Conservation (phyloP, 176 grass and related monocot species). For the Hordeum marinum region DNA sequence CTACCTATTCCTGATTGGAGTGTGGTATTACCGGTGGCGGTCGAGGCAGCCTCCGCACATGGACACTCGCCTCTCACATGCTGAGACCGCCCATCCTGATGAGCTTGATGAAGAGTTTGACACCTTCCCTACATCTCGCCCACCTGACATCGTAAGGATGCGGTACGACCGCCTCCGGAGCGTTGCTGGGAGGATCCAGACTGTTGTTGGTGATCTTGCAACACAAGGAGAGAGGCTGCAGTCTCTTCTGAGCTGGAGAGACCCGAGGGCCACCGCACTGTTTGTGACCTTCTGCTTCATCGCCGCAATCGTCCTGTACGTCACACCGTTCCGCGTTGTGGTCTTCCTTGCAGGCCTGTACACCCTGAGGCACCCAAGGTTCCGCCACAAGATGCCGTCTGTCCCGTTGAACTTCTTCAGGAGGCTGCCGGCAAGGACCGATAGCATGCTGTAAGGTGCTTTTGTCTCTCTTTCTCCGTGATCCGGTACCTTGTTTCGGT, state of each 20-base stretch:
- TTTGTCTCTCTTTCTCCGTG: background rate
- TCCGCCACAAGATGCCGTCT: constrained; percentile 57
- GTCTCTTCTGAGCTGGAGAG: constrained; percentile 62
- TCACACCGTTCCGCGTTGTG: constrained; percentile 55
- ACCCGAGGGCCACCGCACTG: constrained; percentile 45
- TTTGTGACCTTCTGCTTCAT: constrained; percentile 62
- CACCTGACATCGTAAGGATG: constrained; percentile 44
- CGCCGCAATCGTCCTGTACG: constrained; percentile 49
- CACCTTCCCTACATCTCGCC: constrained; percentile 51
- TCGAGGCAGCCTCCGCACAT: constrained; percentile 60
- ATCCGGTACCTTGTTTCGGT: background rate
- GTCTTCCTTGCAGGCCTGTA: constrained; percentile 54
- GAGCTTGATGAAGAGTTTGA: constrained; percentile 74
- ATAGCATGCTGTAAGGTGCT: constrained; percentile 48
- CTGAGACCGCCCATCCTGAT: constrained; percentile 46
- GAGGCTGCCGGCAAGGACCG: constrained; percentile 58
- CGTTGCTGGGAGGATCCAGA: constrained; percentile 58
- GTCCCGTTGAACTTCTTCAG: constrained; percentile 72
- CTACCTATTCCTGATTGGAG: constrained; percentile 66
- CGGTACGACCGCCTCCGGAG: constrained; percentile 55
- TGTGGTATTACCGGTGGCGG: constrained; percentile 66
- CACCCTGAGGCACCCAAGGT: constrained; percentile 58
- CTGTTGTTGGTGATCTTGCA: constrained; percentile 57
- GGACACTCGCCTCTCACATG: constrained; percentile 62
- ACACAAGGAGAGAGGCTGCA: constrained; percentile 70